These are phyloP conservation scores for Glycine soja DNA, from an alignment of 306 rosid genomes.

Conservation along the genomic window DNA sequence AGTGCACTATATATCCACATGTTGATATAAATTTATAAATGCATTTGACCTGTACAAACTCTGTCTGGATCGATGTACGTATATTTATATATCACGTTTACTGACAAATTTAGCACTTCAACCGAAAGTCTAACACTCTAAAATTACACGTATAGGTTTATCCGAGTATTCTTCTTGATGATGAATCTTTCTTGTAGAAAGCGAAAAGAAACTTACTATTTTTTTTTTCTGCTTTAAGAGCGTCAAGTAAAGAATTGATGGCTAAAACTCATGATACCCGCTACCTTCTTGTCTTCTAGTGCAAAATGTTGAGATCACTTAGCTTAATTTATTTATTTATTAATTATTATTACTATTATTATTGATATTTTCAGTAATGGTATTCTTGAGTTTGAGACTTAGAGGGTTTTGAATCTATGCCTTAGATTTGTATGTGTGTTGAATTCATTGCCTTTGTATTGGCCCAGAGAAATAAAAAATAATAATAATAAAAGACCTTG, in stretches of 20 bases:
- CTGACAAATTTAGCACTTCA: neutral
- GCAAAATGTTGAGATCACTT: neutral
- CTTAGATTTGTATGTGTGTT: neutral
- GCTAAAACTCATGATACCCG: neutral
- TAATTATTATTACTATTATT: no score
- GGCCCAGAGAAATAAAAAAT: neutral
- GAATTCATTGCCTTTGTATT: neutral
- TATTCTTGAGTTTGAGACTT: neutral
- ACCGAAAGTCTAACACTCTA: neutral
- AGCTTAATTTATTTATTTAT: no score
- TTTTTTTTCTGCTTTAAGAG: slow-evolving; percentile 39
- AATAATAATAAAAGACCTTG: neutral
- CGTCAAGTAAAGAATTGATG: slow-evolving; percentile 43
- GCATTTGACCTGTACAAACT: neutral
- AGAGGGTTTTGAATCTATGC: slow-evolving; percentile 34
- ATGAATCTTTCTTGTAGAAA: slow-evolving; percentile 1
- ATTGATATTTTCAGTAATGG: no score
- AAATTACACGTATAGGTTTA: neutral
- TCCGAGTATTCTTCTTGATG: slow-evolving; percentile 4
- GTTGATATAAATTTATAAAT: neutral
- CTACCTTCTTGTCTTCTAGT: slow-evolving; percentile 27
- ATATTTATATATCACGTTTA: neutral
- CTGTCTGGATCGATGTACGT: neutral
- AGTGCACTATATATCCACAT: neutral
- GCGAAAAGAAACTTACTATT: slow-evolving; percentile 12